Evolutionary conservation across 148 eudicot species (phyloP), one percentile per base, ranked within the genome.

Genomic region (Fagopyrum tataricum): DNA sequence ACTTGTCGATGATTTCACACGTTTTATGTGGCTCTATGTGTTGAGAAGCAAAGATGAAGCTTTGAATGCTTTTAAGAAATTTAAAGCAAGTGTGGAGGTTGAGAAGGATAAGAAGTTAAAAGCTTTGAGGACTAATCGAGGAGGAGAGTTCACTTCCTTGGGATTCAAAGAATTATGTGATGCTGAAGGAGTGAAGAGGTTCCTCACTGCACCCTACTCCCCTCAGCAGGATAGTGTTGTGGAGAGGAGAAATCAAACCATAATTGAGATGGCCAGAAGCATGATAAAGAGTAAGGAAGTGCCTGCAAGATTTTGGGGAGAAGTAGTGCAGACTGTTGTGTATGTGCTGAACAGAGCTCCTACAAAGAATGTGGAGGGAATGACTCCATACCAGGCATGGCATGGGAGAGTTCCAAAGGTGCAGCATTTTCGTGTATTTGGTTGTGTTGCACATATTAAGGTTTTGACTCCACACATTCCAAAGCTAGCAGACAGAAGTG

Each of bases 1-100:
- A 0, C 44, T 78, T 14, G 67, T 78, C 8, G 73, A 78, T 78
- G 80, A 78, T 53, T 26, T 8, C 17, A 9, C 69, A 64, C 69
- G 69, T 24, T 64, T 64, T 26, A 64, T 64, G 69, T 64, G 69
- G 73, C 2, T 70, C 4, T 70, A 5, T 21, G 5, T 70, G 49
- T 21, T 70, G 24, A 42, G 20, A 43, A 15, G 26, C 14, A 70
- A 70, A 43, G 26, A 21, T n/a, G 53, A 70, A 23, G 51, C 73
- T 15, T 6, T 70, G 8, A 10, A 0, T 6, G 73, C 8, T 3
- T 70, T 70, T 17, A 44, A 70, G 26, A 70, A 21, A 26, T 70
- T 44, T 24, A 70, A 70, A 6, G 31, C 21, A 1, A 5, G 21
- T 18, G 52, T 70, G 4, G 73, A 70, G 53, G 13, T 5, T 14